Percentiles rank a stretch among this genome's conserved stretches.
Evolutionary conservation across 2,329 filamentous ascomycete genomes (phyloP).

Genomic region (Colletotrichum brevisporum): DNA sequence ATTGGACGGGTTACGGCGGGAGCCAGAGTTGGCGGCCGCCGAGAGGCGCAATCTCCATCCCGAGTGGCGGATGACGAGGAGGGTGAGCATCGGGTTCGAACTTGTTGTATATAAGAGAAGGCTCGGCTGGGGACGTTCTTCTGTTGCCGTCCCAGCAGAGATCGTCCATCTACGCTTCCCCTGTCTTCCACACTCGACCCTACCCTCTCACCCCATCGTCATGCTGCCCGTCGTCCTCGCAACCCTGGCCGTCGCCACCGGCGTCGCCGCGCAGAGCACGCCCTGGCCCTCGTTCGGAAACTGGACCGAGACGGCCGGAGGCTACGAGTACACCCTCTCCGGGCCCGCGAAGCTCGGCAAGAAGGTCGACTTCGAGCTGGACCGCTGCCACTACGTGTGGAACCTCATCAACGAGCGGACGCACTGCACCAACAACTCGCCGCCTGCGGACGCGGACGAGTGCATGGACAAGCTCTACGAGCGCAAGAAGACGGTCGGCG

Average conservation of each 20-base stretch:
- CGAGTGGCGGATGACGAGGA: neutral
- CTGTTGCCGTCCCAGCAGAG: no score
- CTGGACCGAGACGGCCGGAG: slow-evolving; percentile 25
- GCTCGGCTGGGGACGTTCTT: no score
- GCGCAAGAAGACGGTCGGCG: slow-evolving; percentile 45
- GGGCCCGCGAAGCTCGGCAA: slow-evolving; percentile 33
- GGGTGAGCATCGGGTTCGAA: neutral
- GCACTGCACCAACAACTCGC: neutral
- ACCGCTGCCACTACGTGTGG: slow-evolving; percentile 38
- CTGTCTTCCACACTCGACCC: neutral
- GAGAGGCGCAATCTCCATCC: neutral
- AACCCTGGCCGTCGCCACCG: neutral
- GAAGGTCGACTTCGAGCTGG: slow-evolving; percentile 37
- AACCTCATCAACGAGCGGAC: slow-evolving; percentile 14
- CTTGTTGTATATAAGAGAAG: neutral
- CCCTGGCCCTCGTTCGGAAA: slow-evolving; percentile 33
- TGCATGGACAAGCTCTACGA: slow-evolving; percentile 35
- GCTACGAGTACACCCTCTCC: slow-evolving; percentile 30
- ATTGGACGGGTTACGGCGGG: neutral
- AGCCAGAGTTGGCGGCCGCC: neutral
- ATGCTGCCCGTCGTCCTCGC: slow-evolving; percentile 9
- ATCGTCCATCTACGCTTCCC: no score
- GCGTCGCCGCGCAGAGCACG: slow-evolving; percentile 9
- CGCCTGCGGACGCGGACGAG: neutral
- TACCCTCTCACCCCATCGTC: neutral